Evolutionary conservation across 2,329 filamentous ascomycete genomes (phyloP).

Genomic region (Zelopaecilomyces penicillatus): DNA sequence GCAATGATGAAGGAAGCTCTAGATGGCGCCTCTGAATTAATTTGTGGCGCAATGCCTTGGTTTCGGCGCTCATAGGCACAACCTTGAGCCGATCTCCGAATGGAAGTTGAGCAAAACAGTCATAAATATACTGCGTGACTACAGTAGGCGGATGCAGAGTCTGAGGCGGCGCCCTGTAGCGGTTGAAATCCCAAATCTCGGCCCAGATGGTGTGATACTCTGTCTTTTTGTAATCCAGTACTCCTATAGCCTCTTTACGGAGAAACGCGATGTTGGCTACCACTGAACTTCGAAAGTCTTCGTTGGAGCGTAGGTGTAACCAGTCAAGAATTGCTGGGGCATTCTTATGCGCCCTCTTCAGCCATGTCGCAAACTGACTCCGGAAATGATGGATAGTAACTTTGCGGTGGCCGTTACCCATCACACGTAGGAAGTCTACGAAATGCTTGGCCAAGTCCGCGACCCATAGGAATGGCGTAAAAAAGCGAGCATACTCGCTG

Average conservation of each 20-base stretch:
- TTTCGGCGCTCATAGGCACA: conserved; percentile 18
- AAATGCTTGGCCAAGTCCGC: conserved; percentile 63
- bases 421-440: conserved; percentile 52
- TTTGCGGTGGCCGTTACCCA: conserved; percentile 18
- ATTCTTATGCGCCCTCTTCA: conserved; percentile 34
- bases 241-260: conserved; percentile 51
- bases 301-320: conserved; percentile 36
- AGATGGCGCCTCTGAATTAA: conserved; percentile 21
- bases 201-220: conserved; percentile 42
- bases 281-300: conserved; percentile 57
- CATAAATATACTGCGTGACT: conserved; percentile 60
- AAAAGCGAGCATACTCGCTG: conserved; percentile 53
- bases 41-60: conserved; percentile 19
- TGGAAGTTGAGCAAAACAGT: conserved; percentile 55
- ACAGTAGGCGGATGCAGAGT: conserved; percentile 38
- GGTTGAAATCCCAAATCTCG: conserved; percentile 35
- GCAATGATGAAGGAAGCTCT: conserved; percentile 17
- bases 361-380: conserved; percentile 48
- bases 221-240: conserved; percentile 27
- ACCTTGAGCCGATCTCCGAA: conserved; percentile 45
- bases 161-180: conserved; percentile 19
- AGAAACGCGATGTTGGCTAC: conserved; percentile 55
- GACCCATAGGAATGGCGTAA: conserved; percentile 60
- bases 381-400: conserved; percentile 51
- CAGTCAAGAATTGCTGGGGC: conserved; percentile 43